Base-by-base conservation (phyloP, 1,139 yeast genomes). In the Magnusiomyces paraingens region DNA sequence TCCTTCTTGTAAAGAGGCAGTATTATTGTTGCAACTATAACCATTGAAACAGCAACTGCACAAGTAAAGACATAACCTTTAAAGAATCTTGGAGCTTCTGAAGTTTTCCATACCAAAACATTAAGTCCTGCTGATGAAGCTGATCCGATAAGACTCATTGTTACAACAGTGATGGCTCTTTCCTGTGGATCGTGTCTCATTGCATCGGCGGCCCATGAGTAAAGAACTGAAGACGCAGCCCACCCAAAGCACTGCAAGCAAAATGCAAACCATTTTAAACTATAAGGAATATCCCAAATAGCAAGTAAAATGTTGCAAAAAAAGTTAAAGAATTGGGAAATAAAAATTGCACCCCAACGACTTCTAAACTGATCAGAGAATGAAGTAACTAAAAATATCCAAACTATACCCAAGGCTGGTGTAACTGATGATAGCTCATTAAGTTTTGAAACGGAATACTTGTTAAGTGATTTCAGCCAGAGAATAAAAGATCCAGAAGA, bases 1-100 rank as follows among this genome's bases (percentile, higher is more conserved):
- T 81, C 79, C 50, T 74, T 74, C 67, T 83, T 83, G 70, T 82
- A 83, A 57, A 80, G 73, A 62, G 72, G 78, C 58, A 82, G 73
- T 6, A 80, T 84, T 5, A 79, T 71, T 51, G 79, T 68, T 0
- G 84, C 77, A n/a, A 48, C 21, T 3, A 74, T 52, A 32, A 73
- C 65, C 60, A 82, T 75, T 14, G 78, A 68, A 42, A 75, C 73
- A 2, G 82, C 83, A 58, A 77, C 70, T 40, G 76, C 61, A n/a
- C 84, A 83, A 4, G 84, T 79, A 63, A 75, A 81, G 1, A 74
- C 66, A 63, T 70, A 81, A 53, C 85, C 85, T 59, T 70, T 75
- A 49, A 70, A 66, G 63, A 66, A 81, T 47, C 78, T 64, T 26
- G 85, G 86, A 1, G 78, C 74, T 40, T 79, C 81, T 2, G 65